phyloP scores from a whole-genome alignment of 768 basidiomycete species.

The Amanita muscaria region DNA sequence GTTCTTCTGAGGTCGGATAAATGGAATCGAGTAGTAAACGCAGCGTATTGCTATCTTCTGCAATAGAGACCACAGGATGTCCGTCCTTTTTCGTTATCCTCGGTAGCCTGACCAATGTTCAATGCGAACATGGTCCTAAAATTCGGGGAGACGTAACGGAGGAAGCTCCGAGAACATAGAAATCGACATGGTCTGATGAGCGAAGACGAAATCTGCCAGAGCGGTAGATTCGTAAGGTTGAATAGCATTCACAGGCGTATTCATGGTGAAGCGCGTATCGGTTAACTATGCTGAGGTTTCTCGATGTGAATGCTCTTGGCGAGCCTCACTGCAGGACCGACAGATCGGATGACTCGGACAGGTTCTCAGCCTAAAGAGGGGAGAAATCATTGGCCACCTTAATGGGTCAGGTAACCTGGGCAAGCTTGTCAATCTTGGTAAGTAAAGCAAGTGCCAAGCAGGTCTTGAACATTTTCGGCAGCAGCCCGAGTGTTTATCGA shows the following conservation, averaged over 20 bases:
- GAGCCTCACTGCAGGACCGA: too few relatives aligned
- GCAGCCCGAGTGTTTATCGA: too few relatives aligned
- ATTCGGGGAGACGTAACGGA: constrained; percentile 22
- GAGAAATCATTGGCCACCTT: too few relatives aligned
- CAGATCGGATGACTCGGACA: too few relatives aligned
- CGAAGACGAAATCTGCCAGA: constrained; percentile 13
- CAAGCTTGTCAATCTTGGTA: too few relatives aligned
- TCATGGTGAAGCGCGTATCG: too few relatives aligned
- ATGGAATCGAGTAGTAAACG: constrained; percentile 5
- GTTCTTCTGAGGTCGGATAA: neutral
- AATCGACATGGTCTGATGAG: constrained; percentile 22
- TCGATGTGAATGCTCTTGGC: too few relatives aligned
- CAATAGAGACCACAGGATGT: constrained; percentile 8
- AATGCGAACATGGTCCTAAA: constrained; percentile 24
- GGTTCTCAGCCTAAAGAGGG: too few relatives aligned
- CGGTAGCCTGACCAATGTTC: constrained; percentile 8
- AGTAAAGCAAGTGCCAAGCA: too few relatives aligned
- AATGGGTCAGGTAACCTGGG: too few relatives aligned
- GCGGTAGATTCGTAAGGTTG: neutral
- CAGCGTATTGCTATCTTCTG: constrained; percentile 10
- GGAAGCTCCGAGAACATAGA: constrained; percentile 20
- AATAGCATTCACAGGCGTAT: neutral
- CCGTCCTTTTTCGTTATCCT: constrained; percentile 4
- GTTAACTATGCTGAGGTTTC: too few relatives aligned
- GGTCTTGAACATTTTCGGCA: too few relatives aligned